Conservation (phyloP, 768 basidiomycete species). For the Piloderma croceum region DNA sequence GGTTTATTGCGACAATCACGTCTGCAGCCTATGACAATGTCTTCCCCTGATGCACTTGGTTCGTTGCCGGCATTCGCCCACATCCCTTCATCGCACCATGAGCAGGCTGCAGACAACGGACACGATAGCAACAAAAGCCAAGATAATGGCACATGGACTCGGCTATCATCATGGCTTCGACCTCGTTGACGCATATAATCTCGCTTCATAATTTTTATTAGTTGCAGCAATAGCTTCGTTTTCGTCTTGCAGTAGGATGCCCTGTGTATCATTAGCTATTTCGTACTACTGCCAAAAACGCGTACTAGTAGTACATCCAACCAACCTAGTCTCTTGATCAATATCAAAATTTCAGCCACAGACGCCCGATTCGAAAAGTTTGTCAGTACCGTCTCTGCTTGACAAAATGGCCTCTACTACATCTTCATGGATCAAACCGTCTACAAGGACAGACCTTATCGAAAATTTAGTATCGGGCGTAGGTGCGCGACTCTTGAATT, state of each 20-base stretch:
- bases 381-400: background rate
- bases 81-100: background rate
- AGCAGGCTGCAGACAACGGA: background rate
- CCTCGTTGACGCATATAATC: too few species aligned
- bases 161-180: too few species aligned
- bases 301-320: too few species aligned
- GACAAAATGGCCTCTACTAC: constrained; percentile 41
- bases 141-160: constrained; percentile 3
- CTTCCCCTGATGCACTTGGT: constrained; percentile 15
- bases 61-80: constrained; percentile 4
- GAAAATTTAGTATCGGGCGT: constrained; percentile 89
- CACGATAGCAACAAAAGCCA: background rate
- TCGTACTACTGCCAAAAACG: too few species aligned
- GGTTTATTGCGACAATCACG: constrained; percentile 76
- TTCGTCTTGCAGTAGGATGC: too few species aligned
- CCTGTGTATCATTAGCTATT: too few species aligned
- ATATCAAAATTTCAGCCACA: background rate
- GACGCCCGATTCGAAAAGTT: background rate
- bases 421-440: constrained; percentile 66
- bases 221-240: too few species aligned
- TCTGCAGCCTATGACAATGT: constrained; percentile 48
- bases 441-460: constrained; percentile 79
- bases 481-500: constrained; percentile 57
- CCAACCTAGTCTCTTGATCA: too few species aligned
- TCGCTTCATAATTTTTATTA: too few species aligned